Percentiles rank a stretch among this genome's conserved stretches.
Evolutionary conservation across 352 stramenopile genomes (phyloP).

Genomic region (Phytophthora sansomeana): DNA sequence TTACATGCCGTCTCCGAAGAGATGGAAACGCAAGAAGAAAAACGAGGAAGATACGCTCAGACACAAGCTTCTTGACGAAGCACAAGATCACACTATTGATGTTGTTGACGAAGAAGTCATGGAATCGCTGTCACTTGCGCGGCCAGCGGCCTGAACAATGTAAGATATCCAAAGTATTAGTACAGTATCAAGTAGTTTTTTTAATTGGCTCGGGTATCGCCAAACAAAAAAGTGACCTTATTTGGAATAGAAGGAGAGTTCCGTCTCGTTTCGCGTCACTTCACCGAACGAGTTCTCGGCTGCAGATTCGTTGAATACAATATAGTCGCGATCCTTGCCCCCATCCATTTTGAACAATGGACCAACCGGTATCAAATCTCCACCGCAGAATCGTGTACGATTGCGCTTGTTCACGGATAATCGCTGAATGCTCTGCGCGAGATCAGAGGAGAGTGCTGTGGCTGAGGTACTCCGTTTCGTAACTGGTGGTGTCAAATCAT

Average conservation of each 20-base stretch:
- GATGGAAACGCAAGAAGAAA: conserved; percentile 31
- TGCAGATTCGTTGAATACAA: conserved; percentile 82
- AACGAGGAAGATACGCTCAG: conserved; percentile 23
- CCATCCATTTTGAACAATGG: conserved; percentile 84
- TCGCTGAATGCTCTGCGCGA: conserved; percentile 40
- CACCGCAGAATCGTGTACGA: conserved; percentile 42
- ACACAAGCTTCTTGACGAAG: conserved; percentile 42
- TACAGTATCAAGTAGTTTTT: conserved; percentile 4
- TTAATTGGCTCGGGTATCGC: not conserved
- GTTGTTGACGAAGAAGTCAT: conserved; percentile 32
- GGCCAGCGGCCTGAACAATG: conserved; percentile 26
- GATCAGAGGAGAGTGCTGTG: conserved; percentile 32
- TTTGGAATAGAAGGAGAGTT: conserved; percentile 81
- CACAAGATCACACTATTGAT: conserved; percentile 32
- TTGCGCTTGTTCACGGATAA: conserved; percentile 42
- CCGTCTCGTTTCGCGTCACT: conserved; percentile 81
- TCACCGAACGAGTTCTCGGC: conserved; percentile 77
- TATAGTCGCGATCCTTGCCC: conserved; percentile 83
- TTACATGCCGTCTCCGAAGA: conserved; percentile 11
- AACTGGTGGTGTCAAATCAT: conserved; percentile 31
- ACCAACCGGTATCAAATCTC: conserved; percentile 70
- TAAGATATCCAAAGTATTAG: conserved; percentile 20
- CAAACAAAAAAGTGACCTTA: conserved; percentile 28
- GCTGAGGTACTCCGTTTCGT: conserved; percentile 35
- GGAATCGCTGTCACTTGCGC: conserved; percentile 22